Evolutionary conservation across 768 basidiomycete species (phyloP), one percentile per base, ranked within the genome.

Genomic region (Boletus rex-veris): DNA sequence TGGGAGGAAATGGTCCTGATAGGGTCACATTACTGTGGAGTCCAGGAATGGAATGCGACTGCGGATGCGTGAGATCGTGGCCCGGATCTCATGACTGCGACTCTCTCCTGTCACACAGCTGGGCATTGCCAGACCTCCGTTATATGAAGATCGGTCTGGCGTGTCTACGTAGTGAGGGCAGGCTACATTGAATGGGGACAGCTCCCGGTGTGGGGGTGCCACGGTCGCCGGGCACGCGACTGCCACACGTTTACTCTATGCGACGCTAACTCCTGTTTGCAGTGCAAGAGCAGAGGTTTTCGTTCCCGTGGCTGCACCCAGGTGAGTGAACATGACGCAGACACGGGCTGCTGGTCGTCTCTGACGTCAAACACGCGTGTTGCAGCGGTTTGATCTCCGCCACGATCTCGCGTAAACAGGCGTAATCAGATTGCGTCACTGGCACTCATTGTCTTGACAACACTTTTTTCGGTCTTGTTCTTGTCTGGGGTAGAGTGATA

Each of bases 221-320:
- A 64, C 38, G 40, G 3, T 24, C 21, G 4, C 21, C 21, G 21
- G 21, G 16, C 57, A 59, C 46, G 61, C 52, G 60, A 58, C 21
- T 0, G 19, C 14, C 38, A 53, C 61, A 58, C 56, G 62, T 45
- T 55, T 36, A 3, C 30, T 14, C 21, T 46, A 39, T 50, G 57
- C 39, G 53, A 58, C 14, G 54, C 60, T 67, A 39, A 68, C 48
- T 33, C 45, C 43, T 50, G 31, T 35, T 33, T 57, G 51, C 74
- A 90, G 88, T 69, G 75, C 80, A 1, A 74, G 79, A 15, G 92
- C 91, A 16, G 92, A 96, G 69, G 94, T 97, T 24, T 96, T 95
- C 71, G 76, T 83, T 56, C 92, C 94, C 45, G 74, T 92, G 54
- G 79, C 86, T 35, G 88, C 90, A n/a, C 92, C 93, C 19, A 91